Evolutionary conservation across 495 filamentous ascomycete genomes (phyloP).

Genomic region (Trichoderma virens): DNA sequence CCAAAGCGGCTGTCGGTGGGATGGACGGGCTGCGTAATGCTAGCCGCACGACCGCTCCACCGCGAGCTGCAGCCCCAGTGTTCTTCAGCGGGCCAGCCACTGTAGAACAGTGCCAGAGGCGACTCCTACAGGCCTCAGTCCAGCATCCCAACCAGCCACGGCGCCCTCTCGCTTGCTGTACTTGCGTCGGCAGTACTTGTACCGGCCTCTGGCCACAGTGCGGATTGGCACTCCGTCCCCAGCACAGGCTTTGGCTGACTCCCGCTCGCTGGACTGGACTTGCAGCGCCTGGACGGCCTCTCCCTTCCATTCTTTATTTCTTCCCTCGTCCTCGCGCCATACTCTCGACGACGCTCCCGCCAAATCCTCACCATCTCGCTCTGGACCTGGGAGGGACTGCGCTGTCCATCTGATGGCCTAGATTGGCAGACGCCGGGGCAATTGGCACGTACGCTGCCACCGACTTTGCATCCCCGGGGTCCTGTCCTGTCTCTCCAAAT

Average conservation of each 20-base stretch:
- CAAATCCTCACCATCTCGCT: not conserved
- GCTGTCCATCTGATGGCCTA: constrained; percentile 4
- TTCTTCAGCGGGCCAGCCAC: not conserved
- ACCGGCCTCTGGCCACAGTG: not conserved
- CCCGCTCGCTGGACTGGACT: no score
- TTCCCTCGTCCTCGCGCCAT: constrained; percentile 7
- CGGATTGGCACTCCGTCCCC: not conserved
- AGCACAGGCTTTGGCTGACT: not conserved
- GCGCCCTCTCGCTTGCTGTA: not conserved
- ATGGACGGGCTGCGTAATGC: not conserved
- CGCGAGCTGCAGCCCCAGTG: not conserved
- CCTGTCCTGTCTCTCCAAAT: not conserved
- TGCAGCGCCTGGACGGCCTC: not conserved
- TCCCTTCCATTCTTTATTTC: not conserved
- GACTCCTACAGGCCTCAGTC: not conserved
- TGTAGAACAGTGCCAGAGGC: not conserved
- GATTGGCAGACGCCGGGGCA: constrained; percentile 7
- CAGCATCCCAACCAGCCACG: not conserved
- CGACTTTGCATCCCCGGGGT: constrained; percentile 8
- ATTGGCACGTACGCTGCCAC: constrained; percentile 8
- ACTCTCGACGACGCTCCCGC: not conserved
- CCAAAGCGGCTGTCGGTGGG: no score
- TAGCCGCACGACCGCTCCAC: not conserved
- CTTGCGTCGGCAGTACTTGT: not conserved
- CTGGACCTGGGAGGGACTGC: not conserved